These are phyloP conservation scores for Flaveria linearis DNA, from an alignment of 129 eudicot genomes.

Conservation along the genomic window DNA sequence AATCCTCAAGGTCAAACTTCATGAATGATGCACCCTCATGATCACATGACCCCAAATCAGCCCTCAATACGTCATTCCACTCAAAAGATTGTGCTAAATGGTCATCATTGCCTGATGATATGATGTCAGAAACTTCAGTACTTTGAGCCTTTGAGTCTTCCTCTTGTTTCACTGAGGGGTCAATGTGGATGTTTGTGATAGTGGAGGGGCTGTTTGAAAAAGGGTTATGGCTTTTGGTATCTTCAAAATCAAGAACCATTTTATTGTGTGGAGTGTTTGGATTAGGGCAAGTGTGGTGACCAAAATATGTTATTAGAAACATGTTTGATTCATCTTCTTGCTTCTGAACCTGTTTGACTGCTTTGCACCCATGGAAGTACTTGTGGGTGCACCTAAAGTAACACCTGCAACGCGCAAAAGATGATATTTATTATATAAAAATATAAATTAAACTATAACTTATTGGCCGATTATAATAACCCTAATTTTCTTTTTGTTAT, in stretches of 20 bases:
- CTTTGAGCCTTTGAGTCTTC: conserved; percentile 33
- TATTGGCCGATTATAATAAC: no score
- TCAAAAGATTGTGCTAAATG: conserved; percentile 1
- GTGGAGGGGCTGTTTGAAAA: conserved; percentile 37
- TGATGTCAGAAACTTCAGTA: conserved; percentile 33
- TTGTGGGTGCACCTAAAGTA: conserved; percentile 79
- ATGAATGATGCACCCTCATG: conserved; percentile 15
- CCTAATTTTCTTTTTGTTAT: no score
- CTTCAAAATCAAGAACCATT: conserved; percentile 30
- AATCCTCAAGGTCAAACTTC: conserved; percentile 33
- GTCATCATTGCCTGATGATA: conserved; percentile 22
- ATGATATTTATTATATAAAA: background rate
- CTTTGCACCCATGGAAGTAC: conserved; percentile 54
- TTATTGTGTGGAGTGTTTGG: conserved; percentile 13
- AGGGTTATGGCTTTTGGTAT: conserved; percentile 14
- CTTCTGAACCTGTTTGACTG: conserved; percentile 65
- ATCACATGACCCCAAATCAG: background rate
- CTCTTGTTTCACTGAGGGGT: conserved; percentile 34
- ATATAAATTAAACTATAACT: no score
- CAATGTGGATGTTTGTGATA: conserved; percentile 18
- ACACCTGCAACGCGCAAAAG: conserved; percentile 42
- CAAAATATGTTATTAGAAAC: conserved; percentile 59
- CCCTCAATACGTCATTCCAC: conserved; percentile 16
- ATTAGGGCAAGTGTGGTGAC: conserved; percentile 55
- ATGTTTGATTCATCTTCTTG: conserved; percentile 35